These are phyloP conservation scores for Puccinia polysora DNA, from an alignment of 1,284 basidiomycete species.

Conservation along the genomic window DNA sequence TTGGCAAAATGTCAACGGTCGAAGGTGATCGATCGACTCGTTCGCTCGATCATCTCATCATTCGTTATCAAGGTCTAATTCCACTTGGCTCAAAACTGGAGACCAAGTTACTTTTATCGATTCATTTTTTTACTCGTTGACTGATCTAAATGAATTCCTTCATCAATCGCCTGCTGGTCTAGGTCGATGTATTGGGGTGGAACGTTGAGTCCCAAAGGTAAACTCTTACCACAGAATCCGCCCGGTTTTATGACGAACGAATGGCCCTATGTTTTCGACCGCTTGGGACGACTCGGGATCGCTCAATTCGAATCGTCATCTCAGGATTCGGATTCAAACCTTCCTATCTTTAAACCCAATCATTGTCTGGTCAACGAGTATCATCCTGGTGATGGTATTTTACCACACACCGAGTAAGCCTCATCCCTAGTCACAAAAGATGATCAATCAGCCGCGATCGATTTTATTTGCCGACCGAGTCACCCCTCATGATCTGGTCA, in stretches of 20 bases:
- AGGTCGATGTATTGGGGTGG: conserved; percentile 58
- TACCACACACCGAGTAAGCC: conserved; percentile 60
- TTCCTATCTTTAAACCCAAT: conserved; percentile 60
- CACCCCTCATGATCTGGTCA: conserved; percentile 55
- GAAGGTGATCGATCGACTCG: too few relatives aligned
- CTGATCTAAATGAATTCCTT: neutral
- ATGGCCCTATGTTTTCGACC: conserved; percentile 66
- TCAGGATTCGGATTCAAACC: neutral
- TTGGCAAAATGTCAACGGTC: conserved; percentile 25
- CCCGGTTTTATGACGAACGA: conserved; percentile 62
- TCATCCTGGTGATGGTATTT: conserved; percentile 78
- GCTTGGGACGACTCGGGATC: conserved; percentile 61
- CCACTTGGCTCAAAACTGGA: neutral
- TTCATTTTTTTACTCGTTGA: neutral
- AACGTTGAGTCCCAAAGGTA: conserved; percentile 61
- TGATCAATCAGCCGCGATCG: conserved; percentile 12
- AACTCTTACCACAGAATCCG: conserved; percentile 63
- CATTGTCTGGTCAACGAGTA: conserved; percentile 87
- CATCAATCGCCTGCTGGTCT: neutral
- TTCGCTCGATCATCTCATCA: neutral
- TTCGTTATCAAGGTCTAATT: neutral
- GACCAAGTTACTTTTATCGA: neutral
- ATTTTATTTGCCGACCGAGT: conserved; percentile 67
- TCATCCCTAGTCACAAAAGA: conserved; percentile 13
- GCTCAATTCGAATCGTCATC: conserved; percentile 61